Evolutionary conservation across 805 yeast species (phyloP).

Genomic region (Suhomyces sp.): DNA sequence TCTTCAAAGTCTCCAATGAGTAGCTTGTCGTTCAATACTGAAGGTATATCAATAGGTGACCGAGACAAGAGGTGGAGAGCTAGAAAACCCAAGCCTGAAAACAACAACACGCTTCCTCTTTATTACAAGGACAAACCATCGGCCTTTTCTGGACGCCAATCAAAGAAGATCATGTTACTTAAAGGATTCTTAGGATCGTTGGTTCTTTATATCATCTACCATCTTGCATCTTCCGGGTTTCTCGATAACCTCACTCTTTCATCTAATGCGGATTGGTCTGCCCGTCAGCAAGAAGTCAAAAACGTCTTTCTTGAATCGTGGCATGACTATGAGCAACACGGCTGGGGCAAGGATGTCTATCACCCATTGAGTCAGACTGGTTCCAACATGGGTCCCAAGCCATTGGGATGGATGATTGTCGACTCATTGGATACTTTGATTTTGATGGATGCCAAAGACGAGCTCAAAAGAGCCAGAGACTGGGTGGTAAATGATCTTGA

Average conservation of each 20-base stretch:
- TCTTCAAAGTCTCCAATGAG: neutral
- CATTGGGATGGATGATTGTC: slow-evolving; percentile 91
- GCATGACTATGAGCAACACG: slow-evolving; percentile 69
- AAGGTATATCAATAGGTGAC: slow-evolving; percentile 10
- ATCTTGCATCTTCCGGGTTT: slow-evolving; percentile 9
- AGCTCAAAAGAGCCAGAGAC: slow-evolving; percentile 57
- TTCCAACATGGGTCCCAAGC: slow-evolving; percentile 72
- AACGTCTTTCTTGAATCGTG: slow-evolving; percentile 72
- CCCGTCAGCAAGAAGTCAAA: slow-evolving; percentile 56
- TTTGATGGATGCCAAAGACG: slow-evolving; percentile 68
- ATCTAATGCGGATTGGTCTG: slow-evolving; percentile 37
- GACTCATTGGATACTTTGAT: slow-evolving; percentile 82
- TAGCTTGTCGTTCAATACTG: slow-evolving; percentile 8
- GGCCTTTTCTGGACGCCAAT: neutral
- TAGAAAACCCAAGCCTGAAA: slow-evolving; percentile 8
- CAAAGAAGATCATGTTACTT: slow-evolving; percentile 33
- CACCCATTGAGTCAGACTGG: slow-evolving; percentile 62
- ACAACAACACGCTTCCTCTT: slow-evolving; percentile 23
- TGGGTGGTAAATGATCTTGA: slow-evolving; percentile 74
- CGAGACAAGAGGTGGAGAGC: slow-evolving; percentile 18
- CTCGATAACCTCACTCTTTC: slow-evolving; percentile 4
- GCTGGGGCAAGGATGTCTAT: slow-evolving; percentile 83
- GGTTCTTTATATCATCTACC: slow-evolving; percentile 41
- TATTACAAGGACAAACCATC: slow-evolving; percentile 36
- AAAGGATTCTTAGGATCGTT: slow-evolving; percentile 42